Conservation (phyloP, 2,329 filamentous ascomycete species). For the Gnomoniopsis smithogilvyi region DNA sequence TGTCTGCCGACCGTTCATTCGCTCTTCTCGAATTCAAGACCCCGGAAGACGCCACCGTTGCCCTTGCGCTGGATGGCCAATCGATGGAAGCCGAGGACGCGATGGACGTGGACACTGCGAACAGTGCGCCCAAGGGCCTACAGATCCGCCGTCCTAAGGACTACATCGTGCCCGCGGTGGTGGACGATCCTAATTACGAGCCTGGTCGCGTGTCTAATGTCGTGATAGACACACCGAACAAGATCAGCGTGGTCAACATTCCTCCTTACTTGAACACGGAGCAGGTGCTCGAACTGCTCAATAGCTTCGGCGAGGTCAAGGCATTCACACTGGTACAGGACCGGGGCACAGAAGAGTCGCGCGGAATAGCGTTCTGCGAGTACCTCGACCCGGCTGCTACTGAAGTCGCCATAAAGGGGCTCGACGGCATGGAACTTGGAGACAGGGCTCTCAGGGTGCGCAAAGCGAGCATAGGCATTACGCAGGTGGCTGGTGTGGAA, state of each 20-base stretch:
- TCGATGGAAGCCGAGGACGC: conserved; percentile 74
- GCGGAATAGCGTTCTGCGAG: conserved; percentile 95
- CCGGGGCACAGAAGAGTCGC: conserved; percentile 76
- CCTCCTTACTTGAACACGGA: conserved; percentile 85
- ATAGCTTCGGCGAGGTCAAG: conserved; percentile 89
- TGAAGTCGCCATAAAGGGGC: conserved; percentile 80
- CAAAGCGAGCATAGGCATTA: conserved; percentile 88
- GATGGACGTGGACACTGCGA: conserved; percentile 40
- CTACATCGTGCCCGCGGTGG: conserved; percentile 85
- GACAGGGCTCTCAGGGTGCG: conserved; percentile 81
- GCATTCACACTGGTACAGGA: conserved; percentile 91
- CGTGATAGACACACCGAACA: conserved; percentile 90
- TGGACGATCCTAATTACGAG: conserved; percentile 70
- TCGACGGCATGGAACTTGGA: conserved; percentile 91
- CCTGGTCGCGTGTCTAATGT: conserved; percentile 73
- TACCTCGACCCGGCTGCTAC: conserved; percentile 77
- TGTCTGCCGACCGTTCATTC: conserved; percentile 76
- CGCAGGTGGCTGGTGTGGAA: conserved; percentile 88
- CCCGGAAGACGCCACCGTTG: conserved; percentile 83
- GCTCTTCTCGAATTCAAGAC: conserved; percentile 90
- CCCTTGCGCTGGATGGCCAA: conserved; percentile 84
- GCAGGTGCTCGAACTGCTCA: conserved; percentile 84
- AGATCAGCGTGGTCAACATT: conserved; percentile 89
- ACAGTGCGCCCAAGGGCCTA: conserved; percentile 54
- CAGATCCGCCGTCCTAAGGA: conserved; percentile 88